These are phyloP conservation scores for Insectozyma bohioensis DNA, from an alignment of 1,139 yeast genomes.

Conservation along the genomic window DNA sequence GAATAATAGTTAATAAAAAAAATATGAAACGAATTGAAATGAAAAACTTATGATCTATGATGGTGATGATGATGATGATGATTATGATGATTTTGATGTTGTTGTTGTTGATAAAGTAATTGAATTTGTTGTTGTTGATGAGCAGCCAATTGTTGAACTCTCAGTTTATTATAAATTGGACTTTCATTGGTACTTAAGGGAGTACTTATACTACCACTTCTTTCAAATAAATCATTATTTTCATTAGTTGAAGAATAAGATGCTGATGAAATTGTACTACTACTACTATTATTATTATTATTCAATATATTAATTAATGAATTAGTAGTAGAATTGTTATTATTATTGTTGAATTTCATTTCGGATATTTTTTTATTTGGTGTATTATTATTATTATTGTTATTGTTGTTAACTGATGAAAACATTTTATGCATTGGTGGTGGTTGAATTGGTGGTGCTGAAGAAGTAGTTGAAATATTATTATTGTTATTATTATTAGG, in stretches of 20 bases:
- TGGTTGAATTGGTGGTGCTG: slow-evolving; percentile 3
- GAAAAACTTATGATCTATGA: no score
- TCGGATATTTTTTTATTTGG: neutral
- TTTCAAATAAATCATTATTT: slow-evolving; percentile 7
- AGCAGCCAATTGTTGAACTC: neutral
- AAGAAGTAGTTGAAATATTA: no score
- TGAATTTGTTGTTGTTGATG: neutral
- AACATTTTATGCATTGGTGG: slow-evolving; percentile 4
- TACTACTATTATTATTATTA: slow-evolving; percentile 1
- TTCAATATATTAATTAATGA: no score
- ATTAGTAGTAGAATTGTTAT: neutral
- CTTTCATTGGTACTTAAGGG: slow-evolving; percentile 14
- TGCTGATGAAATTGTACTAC: slow-evolving; percentile 3
- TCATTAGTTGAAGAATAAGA: slow-evolving; percentile 1
- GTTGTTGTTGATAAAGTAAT: neutral
- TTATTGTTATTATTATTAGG: no score
- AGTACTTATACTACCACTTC: slow-evolving; percentile 6
- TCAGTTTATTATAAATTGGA: slow-evolving; percentile 6
- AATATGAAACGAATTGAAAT: no score
- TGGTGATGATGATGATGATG: no score
- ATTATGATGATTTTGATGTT: slow-evolving; percentile 1
- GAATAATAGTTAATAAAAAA: no score
- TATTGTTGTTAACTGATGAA: no score
- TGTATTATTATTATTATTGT: no score
- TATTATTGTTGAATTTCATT: neutral